Conservation (phyloP, 1,284 basidiomycete genomes). For the Kalmanozyma brasiliensis region DNA sequence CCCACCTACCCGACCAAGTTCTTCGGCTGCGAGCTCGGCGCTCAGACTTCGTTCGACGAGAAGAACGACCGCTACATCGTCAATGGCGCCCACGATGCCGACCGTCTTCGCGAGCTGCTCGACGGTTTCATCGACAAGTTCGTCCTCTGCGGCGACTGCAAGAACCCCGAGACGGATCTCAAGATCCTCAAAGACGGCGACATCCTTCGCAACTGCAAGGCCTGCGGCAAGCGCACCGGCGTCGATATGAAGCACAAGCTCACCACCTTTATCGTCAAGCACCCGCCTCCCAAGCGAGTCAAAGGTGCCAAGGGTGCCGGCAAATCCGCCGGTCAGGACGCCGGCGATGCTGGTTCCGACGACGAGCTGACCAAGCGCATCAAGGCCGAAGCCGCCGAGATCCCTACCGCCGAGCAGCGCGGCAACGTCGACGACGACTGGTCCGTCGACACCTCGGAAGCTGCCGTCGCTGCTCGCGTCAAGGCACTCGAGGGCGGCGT, state of each 20-base stretch:
- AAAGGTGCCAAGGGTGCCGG: constrained; percentile 67
- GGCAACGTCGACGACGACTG: constrained; percentile 75
- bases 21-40: constrained; percentile 98
- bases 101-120: constrained; percentile 91
- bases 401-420: constrained; percentile 71
- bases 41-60: constrained; percentile 94
- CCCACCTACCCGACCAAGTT: constrained; percentile 98
- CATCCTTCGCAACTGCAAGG: constrained; percentile 97
- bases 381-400: constrained; percentile 70
- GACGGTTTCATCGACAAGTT: constrained; percentile 96
- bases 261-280: constrained; percentile 95
- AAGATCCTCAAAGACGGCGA: constrained; percentile 85
- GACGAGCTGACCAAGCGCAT: constrained; percentile 71
- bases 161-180: constrained; percentile 98
- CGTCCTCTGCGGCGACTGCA: constrained; percentile 95
- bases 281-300: constrained; percentile 80
- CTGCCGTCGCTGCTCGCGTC: constrained; percentile 87
- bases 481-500: constrained; percentile 79
- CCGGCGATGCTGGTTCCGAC: constrained; percentile 67
- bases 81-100: constrained; percentile 93
- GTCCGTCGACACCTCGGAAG: constrained; percentile 90
- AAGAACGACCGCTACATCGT: constrained; percentile 98
- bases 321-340: constrained; percentile 74
- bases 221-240: constrained; percentile 89
- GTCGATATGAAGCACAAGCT: constrained; percentile 98